Conservation (phyloP, 176 grass and related monocot species). For the Raddia distichophylla region DNA sequence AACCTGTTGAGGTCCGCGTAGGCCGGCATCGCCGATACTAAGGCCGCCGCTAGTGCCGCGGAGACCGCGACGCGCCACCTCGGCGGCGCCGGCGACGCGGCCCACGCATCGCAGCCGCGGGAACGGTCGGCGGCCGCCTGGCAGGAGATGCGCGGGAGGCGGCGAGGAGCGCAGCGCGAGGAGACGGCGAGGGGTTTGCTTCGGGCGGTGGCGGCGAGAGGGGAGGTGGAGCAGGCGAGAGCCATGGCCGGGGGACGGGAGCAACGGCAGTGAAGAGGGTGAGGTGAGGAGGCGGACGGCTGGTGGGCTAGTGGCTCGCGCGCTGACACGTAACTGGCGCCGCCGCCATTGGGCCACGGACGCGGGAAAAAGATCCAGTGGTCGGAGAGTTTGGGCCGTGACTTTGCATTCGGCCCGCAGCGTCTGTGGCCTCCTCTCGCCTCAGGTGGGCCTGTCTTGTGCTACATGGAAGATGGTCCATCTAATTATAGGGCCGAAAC, state of each 20-base stretch:
- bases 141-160: slow-evolving; percentile 55
- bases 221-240: slow-evolving; percentile 52
- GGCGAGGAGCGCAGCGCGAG: background rate
- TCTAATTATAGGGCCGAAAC: background rate
- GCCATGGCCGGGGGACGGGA: slow-evolving; percentile 47
- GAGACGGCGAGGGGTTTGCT: background rate
- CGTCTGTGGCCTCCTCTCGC: background rate
- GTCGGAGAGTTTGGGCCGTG: background rate
- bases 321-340: slow-evolving; percentile 55
- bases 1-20: slow-evolving; percentile 87
- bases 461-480: background rate
- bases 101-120: slow-evolving; percentile 45
- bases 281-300: slow-evolving; percentile 25
- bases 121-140: slow-evolving; percentile 34
- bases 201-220: slow-evolving; percentile 36
- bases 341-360: background rate
- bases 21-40: slow-evolving; percentile 54
- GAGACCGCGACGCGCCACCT: slow-evolving; percentile 66
- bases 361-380: slow-evolving; percentile 2
- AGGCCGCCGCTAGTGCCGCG: slow-evolving; percentile 63
- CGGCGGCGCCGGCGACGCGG: slow-evolving; percentile 46
- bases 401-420: background rate
- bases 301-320: slow-evolving; percentile 62
- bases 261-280: slow-evolving; percentile 4
- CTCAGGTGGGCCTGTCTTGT: background rate